Conservation (phyloP, 805 yeast species). For the Starmerella floricola region DNA sequence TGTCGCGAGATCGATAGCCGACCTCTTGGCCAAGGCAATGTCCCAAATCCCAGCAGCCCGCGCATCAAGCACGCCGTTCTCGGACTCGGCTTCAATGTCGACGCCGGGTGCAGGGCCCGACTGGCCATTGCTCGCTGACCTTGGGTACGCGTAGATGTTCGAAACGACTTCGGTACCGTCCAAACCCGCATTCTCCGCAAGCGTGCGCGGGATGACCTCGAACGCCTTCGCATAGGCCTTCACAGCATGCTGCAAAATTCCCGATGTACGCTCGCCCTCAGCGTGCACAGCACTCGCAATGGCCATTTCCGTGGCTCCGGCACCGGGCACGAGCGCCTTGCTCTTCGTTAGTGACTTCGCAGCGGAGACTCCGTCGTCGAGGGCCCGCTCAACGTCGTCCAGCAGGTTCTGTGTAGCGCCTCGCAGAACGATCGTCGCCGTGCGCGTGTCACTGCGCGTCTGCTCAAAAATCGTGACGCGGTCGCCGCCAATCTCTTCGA, state of each 20-base stretch:
- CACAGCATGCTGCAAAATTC: slow-evolving; percentile 82
- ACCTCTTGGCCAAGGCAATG: slow-evolving; percentile 62
- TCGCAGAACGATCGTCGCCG: slow-evolving; percentile 85
- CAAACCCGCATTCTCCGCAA: slow-evolving; percentile 89
- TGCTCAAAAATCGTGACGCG: slow-evolving; percentile 91
- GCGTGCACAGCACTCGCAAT: slow-evolving; percentile 65
- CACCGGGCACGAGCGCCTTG: slow-evolving; percentile 76
- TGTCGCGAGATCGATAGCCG: slow-evolving; percentile 86
- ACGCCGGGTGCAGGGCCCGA: slow-evolving; percentile 37
- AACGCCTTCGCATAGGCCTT: slow-evolving; percentile 89
- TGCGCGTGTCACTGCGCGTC: slow-evolving; percentile 49
- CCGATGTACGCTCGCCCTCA: slow-evolving; percentile 90
- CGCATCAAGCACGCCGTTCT: slow-evolving; percentile 56
- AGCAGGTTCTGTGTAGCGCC: slow-evolving; percentile 92
- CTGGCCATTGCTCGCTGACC: slow-evolving; percentile 21
- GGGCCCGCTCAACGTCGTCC: slow-evolving; percentile 93
- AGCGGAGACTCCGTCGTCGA: slow-evolving; percentile 91
- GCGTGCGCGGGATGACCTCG: slow-evolving; percentile 82
- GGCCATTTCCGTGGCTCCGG: slow-evolving; percentile 90
- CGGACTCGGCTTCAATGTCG: slow-evolving; percentile 66
- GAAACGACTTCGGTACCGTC: slow-evolving; percentile 85
- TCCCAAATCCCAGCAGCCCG: slow-evolving; percentile 61
- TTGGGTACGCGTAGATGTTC: slow-evolving; percentile 74
- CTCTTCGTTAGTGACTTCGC: slow-evolving; percentile 83
- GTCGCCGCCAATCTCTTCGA: slow-evolving; percentile 94